Evolutionary conservation across 306 rosid species (phyloP), one percentile per base, ranked within the genome.

Genomic region (Cicer arietinum): DNA sequence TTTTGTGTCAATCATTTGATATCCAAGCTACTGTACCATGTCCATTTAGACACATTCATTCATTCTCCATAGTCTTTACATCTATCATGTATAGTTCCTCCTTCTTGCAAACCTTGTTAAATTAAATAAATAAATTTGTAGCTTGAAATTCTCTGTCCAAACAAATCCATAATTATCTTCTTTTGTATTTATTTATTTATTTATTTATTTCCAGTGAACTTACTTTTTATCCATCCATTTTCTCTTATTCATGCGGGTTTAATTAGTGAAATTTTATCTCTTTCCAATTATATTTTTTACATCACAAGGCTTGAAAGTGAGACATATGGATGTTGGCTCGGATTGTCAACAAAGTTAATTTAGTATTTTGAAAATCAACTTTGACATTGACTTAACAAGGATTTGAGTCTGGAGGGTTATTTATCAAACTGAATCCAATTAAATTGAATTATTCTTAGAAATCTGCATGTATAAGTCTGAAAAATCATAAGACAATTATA

Each of bases 1-100:
- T 74, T 74, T 72, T 42, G 57, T 69, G 80, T 50, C 67, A 43
- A 40, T 60, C 56, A 30, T 61, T 71, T 10, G 66, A 70, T 60
- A 41, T 70, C 62, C 64, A 51, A 25, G 56, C 42, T 7, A 54
- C 13, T 43, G 60, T 43, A 35, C 25, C 52, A 50, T 52, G 71
- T 25, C 50, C 52, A 22, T 25, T 11, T 51, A 10, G 7, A 43
- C 37, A 42, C 67, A 61, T 3, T 6, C 2, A 6, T 13, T 65
- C n/a, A 46, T 46, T 3, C n/a, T 47, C n/a, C 35, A 0, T 14
- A 22, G 13, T 35, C 30, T 40, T 1, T 43, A n/a, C 12, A 9
- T 35, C n/a, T 77, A 16, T 47, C 50, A 7, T 79, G 73, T 54
- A 53, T 18, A 42, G 58, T 48, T 20, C 10, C 25, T 1, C 1